Evolutionary conservation across 371 early-diverging fungal genomes (phyloP).

Genomic region (Rhizopus microsporus): DNA sequence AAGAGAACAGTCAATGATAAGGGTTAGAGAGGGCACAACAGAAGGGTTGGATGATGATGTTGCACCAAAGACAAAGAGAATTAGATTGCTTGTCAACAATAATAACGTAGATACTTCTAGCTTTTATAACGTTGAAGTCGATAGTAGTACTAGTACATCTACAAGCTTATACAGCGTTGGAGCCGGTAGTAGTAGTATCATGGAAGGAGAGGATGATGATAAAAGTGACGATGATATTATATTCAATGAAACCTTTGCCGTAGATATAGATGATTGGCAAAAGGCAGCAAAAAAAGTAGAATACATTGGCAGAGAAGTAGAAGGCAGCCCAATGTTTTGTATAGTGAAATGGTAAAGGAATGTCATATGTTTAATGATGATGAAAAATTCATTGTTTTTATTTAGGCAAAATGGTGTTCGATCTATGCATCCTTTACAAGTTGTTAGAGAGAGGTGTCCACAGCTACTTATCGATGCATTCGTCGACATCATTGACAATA

Average conservation of each 20-base stretch:
- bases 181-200: slow-evolving; percentile 32
- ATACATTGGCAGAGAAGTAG: slow-evolving; percentile 20
- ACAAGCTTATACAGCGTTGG: not conserved
- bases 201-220: slow-evolving; percentile 56
- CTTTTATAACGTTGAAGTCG: slow-evolving; percentile 1
- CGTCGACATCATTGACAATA: not conserved
- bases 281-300: slow-evolving; percentile 7
- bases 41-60: not conserved
- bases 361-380: not conserved
- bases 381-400: not conserved
- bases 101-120: not conserved
- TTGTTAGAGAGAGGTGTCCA: slow-evolving; percentile 20
- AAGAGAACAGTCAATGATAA: not conserved
- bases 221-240: slow-evolving; percentile 1
- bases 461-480: slow-evolving; percentile 1
- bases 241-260: slow-evolving; percentile 9
- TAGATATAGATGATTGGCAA: slow-evolving; percentile 15
- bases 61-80: not conserved
- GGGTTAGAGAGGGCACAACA: not conserved
- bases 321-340: slow-evolving; percentile 13
- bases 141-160: slow-evolving; percentile 23
- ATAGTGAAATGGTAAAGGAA: slow-evolving; percentile 15
- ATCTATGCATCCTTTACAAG: slow-evolving; percentile 15
- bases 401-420: slow-evolving; percentile 18
- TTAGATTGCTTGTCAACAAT: not conserved